A percentile compares a stretch with the other conserved stretches of the same genome.
Conservation (phyloP, 805 yeast genomes). For the Saturnispora halmiae region DNA sequence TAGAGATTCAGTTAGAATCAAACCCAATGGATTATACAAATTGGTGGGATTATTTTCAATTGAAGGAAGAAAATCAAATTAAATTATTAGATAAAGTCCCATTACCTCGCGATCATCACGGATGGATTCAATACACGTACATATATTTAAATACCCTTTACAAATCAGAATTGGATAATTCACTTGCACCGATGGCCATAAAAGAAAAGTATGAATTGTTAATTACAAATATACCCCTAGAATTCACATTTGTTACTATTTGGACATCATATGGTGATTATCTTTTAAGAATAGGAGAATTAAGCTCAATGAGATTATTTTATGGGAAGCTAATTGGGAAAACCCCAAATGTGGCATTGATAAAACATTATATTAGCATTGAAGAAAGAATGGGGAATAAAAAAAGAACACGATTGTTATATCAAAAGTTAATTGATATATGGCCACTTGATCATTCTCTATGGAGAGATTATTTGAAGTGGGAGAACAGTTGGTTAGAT, state of each 20-base stretch:
- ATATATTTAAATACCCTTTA: slow-evolving; percentile 53
- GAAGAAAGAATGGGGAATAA: slow-evolving; percentile 67
- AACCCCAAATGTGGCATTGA: slow-evolving; percentile 50
- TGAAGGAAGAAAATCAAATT: slow-evolving; percentile 24
- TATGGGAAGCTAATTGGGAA: slow-evolving; percentile 67
- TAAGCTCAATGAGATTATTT: slow-evolving; percentile 52
- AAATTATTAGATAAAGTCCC: slow-evolving; percentile 27
- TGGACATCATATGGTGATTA: slow-evolving; percentile 70
- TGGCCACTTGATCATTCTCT: slow-evolving; percentile 34
- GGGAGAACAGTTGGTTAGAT: slow-evolving; percentile 3
- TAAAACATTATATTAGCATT: slow-evolving; percentile 54
- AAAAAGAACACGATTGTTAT: slow-evolving; percentile 68
- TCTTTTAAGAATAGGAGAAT: slow-evolving; percentile 52
- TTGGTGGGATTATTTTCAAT: slow-evolving; percentile 71
- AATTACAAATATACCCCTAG: slow-evolving; percentile 40
- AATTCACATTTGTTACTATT: slow-evolving; percentile 58
- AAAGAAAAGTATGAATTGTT: slow-evolving; percentile 42
- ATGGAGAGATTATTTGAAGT: slow-evolving; percentile 56
- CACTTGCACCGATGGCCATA: slow-evolving; percentile 35
- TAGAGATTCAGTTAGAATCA: not conserved
- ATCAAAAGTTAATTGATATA: slow-evolving; percentile 52
- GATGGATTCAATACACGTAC: slow-evolving; percentile 53
- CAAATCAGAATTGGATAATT: slow-evolving; percentile 53
- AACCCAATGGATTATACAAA: slow-evolving; percentile 57
- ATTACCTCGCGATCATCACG: slow-evolving; percentile 18